These are phyloP conservation scores for Peronospora belbahrii DNA, from an alignment of 352 stramenopile genomes.

Conservation along the genomic window DNA sequence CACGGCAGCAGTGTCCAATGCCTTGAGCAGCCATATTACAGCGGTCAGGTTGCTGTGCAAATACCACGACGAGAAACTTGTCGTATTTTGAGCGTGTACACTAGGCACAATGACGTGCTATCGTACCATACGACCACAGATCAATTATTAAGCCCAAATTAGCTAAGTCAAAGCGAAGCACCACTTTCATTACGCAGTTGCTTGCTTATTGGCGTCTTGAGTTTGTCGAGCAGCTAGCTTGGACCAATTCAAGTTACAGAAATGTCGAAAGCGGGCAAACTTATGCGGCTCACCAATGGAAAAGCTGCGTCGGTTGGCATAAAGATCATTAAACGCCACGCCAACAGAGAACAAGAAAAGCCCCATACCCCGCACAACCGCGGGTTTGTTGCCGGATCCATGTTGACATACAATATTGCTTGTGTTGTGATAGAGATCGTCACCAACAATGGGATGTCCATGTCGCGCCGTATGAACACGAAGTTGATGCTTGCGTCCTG, in stretches of 20 bases:
- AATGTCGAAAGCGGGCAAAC: conserved; percentile 51
- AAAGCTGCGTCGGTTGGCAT: conserved; percentile 36
- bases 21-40: conserved; percentile 21
- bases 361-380: conserved; percentile 40
- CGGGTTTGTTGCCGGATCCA: neutral
- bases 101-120: conserved; percentile 29
- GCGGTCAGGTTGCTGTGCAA: conserved; percentile 30
- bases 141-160: conserved; percentile 24
- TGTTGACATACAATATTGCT: neutral
- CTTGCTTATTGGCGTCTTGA: neutral
- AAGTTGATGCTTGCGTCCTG: conserved; percentile 63
- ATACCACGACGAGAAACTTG: conserved; percentile 27
- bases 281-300: conserved; percentile 45
- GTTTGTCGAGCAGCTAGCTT: conserved; percentile 3
- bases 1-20: conserved; percentile 22
- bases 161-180: conserved; percentile 14
- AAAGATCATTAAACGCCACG: conserved; percentile 34
- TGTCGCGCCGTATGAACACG: conserved; percentile 48
- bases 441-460: conserved; percentile 55
- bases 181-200: conserved; percentile 1
- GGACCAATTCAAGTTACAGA: conserved; percentile 46
- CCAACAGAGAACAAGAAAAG: conserved; percentile 46
- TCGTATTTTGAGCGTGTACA: conserved; percentile 50
- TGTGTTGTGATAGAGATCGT: conserved; percentile 51
- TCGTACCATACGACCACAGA: conserved; percentile 26